Evolutionary conservation across 371 early-diverging fungal genomes (phyloP).

Genomic region (Mortierella sp.): DNA sequence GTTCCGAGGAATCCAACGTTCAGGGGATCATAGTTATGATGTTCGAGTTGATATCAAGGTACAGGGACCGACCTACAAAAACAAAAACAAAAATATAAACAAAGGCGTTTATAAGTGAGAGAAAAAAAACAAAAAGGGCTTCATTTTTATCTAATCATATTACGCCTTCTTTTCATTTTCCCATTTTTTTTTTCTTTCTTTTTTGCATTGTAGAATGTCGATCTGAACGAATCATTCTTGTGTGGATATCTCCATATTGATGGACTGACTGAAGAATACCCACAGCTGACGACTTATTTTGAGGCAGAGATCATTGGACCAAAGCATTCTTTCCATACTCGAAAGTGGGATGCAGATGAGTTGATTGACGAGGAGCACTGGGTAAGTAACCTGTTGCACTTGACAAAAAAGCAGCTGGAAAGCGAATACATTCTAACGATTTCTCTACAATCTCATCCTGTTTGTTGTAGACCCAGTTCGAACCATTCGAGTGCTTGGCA

Average conservation of each 20-base stretch:
- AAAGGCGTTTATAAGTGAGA: not conserved
- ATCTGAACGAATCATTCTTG: conserved; percentile 76
- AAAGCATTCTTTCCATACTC: conserved; percentile 81
- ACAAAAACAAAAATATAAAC: not conserved
- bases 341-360: conserved; percentile 90
- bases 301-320: conserved; percentile 81
- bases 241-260: conserved; percentile 87
- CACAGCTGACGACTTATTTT: conserved; percentile 86
- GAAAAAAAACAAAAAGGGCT: not conserved
- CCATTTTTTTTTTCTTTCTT: not conserved
- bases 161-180: not conserved
- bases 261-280: conserved; percentile 85
- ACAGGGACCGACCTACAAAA: conserved; percentile 14
- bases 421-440: not conserved
- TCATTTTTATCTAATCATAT: too few relatives aligned
- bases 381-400: conserved; percentile 66
- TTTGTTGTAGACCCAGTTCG: conserved; percentile 62
- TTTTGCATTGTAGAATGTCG: conserved; percentile 72
- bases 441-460: not conserved
- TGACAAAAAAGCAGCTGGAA: too few relatives aligned
- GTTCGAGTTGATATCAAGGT: conserved; percentile 86
- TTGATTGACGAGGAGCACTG: conserved; percentile 83
- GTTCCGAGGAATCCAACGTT: conserved; percentile 80
- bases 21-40: conserved; percentile 75
- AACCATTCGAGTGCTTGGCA: conserved; percentile 73